Evolutionary conservation across 225 moss, liverwort and hornwort genomes (phyloP).

Genomic region (Asterella californica): DNA sequence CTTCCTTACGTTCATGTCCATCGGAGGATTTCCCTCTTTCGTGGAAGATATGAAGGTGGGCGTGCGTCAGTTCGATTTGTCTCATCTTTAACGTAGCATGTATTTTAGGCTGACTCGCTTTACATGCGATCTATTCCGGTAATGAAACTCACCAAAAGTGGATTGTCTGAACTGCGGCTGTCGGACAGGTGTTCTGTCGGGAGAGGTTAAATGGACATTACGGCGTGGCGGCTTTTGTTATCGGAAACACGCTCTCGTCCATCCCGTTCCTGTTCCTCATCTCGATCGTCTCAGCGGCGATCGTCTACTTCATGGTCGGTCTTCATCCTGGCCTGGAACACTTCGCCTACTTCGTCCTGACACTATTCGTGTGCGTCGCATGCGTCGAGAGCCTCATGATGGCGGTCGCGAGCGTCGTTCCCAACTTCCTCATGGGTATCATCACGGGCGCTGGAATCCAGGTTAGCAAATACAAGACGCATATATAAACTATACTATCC

Average conservation of each 20-base stretch:
- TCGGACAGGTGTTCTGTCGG: constrained; percentile 63
- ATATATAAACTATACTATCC: no score
- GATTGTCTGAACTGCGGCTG: background rate
- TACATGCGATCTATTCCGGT: no score
- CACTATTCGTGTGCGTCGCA: constrained; percentile 71
- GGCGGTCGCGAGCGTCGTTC: constrained; percentile 88
- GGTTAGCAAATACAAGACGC: no score
- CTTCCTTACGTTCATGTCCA: constrained; percentile 74
- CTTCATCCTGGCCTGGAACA: constrained; percentile 66
- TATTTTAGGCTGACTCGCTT: no score
- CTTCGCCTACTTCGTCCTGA: constrained; percentile 67
- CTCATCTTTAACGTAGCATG: no score
- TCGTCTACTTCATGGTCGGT: constrained; percentile 80
- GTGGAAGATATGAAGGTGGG: constrained; percentile 84
- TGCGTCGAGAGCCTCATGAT: constrained; percentile 97
- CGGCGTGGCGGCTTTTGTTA: constrained; percentile 76
- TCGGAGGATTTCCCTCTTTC: constrained; percentile 71
- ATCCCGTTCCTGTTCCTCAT: constrained; percentile 79
- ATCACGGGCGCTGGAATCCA: constrained; percentile 86
- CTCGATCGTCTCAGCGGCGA: constrained; percentile 50
- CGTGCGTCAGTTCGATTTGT: no score
- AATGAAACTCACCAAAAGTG: no score
- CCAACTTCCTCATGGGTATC: constrained; percentile 97
- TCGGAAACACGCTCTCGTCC: constrained; percentile 80
- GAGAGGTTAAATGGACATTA: constrained; percentile 92